These are phyloP conservation scores for Typha latifolia DNA, from an alignment of 176 grass and related monocot genomes.

Conservation along the genomic window DNA sequence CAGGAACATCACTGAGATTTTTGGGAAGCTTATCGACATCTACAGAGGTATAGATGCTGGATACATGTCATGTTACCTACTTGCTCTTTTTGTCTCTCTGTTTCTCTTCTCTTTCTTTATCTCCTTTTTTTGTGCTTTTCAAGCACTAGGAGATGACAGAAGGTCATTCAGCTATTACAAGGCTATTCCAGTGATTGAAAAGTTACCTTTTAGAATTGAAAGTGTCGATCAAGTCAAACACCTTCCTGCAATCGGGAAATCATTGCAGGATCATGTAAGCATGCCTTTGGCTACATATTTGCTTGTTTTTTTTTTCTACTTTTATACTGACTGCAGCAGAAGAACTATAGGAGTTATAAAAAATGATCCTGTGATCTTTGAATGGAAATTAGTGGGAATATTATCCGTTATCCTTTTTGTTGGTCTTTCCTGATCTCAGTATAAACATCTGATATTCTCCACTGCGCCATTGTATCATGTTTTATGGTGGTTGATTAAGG, in stretches of 20 bases:
- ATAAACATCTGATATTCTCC: too few species aligned
- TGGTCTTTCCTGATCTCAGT: too few species aligned
- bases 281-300: conserved; percentile 14
- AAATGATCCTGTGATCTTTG: too few species aligned
- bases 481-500: too few species aligned
- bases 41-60: conserved; percentile 52
- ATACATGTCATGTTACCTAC: background rate
- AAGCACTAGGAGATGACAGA: conserved; percentile 89
- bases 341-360: too few species aligned
- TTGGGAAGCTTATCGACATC: conserved; percentile 83
- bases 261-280: conserved; percentile 89
- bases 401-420: too few species aligned
- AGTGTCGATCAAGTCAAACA: conserved; percentile 74
- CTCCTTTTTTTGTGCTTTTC: conserved; percentile 8
- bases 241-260: conserved; percentile 84
- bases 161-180: conserved; percentile 99
- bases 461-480: too few species aligned
- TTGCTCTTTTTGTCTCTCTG: background rate
- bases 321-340: background rate
- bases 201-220: conserved; percentile 81
- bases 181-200: conserved; percentile 84
- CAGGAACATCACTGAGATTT: conserved; percentile 79
- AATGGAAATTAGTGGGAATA: too few species aligned
- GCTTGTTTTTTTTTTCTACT: conserved; percentile 5
- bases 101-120: background rate